Evolutionary conservation across 148 eudicot species (phyloP), one percentile per base, ranked within the genome.

Genomic region (Talinum fruticosum): DNA sequence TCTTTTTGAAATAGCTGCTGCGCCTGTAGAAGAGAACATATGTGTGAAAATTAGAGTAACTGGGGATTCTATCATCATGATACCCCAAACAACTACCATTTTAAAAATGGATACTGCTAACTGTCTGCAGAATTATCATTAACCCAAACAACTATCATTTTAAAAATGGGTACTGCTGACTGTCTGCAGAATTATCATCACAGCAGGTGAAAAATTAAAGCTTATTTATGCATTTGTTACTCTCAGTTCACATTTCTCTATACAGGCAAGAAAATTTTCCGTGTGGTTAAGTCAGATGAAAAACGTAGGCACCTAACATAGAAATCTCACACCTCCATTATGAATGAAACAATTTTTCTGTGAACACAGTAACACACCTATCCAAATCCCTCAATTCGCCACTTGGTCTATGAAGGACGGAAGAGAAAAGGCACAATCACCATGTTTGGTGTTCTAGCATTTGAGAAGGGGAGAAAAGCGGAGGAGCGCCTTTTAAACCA

Each of bases 1-100:
- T 93, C 99, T 82, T 89, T 91, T 78, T 93, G 99, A 84, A 93
- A 96, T 62, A 96, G 69, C 65, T 96, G 99, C 33, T 96, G 97
- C 13, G 97, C 97, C 99, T 93, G 87, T 26, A 70, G 18, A 77
- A 26, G 70, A 57, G 29, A 49, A 28, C 75, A 59, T 28, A 75
- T 26, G 66, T 12, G 66, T 28, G 32, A 12, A 24, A 47, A 26
- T 26, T 47, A 62, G 61, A 53, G 16, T 62, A 14, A 6, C 7
- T 53, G 38, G 18, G 2, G 32, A 24, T 65, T 29, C 29, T 28
- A 36, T 41, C 26, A n/a, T 29, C 10, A 44, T 35, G n/a, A 72
- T 14, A 62, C 7, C 32, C 15, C 15, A 12, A 26, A 10, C 32
- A 28, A 62, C 30, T 62, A 1, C 26, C 66, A 33, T 26, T 28